Percentiles rank a stretch among this genome's conserved stretches.
Conservation (phyloP, 2,329 filamentous ascomycete genomes). For the Fusarium kyushuense region DNA sequence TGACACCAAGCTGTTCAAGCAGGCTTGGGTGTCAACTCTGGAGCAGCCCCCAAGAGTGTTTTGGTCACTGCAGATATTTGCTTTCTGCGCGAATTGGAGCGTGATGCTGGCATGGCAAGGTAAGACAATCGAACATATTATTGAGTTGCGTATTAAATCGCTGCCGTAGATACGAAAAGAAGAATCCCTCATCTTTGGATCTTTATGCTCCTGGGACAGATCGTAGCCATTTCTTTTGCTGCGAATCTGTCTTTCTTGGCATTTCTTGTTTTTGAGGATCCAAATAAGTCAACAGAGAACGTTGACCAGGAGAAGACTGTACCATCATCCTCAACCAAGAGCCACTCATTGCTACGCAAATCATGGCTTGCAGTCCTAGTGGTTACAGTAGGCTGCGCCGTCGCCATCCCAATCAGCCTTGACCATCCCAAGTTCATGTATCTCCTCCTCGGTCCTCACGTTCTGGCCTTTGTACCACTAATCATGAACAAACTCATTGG, state of each 20-base stretch:
- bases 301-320: background rate
- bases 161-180: background rate
- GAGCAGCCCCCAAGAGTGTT: background rate
- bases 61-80: background rate
- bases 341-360: background rate
- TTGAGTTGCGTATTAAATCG: background rate
- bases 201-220: slow-evolving; percentile 1
- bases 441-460: background rate
- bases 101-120: background rate
- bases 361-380: background rate
- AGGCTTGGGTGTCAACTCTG: background rate
- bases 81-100: background rate
- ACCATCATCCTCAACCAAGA: background rate
- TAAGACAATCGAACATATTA: background rate
- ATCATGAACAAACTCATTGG: background rate
- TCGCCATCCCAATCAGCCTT: background rate
- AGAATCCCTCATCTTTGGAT: background rate
- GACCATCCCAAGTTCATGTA: background rate
- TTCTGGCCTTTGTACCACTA: background rate
- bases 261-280: background rate
- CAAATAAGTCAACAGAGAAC: background rate
- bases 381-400: background rate
- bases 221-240: background rate
- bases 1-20: background rate
- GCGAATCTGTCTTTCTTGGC: background rate